phyloP scores from a whole-genome alignment of 805 yeast species.

The Torulaspora gathmanii region DNA sequence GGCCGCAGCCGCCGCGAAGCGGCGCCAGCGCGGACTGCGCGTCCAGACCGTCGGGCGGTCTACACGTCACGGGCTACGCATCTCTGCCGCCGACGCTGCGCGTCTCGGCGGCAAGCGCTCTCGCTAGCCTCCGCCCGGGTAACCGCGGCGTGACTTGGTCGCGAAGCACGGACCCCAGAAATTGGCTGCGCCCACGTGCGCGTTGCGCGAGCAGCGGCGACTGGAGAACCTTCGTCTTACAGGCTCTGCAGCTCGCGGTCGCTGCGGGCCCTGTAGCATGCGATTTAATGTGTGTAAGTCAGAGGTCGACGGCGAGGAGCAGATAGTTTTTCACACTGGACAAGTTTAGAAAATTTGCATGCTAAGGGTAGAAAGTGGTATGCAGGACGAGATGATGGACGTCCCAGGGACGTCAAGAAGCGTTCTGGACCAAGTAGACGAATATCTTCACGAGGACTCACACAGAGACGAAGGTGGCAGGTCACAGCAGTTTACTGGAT shows the following conservation, averaged over 20 bases:
- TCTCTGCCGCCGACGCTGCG: constrained; percentile 64
- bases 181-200: too few species aligned
- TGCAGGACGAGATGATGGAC: constrained; percentile 10
- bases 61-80: constrained; percentile 72
- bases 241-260: too few species aligned
- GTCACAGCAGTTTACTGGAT: too few species aligned
- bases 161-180: too few species aligned
- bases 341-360: too few species aligned
- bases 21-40: constrained; percentile 73
- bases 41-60: constrained; percentile 70
- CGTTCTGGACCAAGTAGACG: constrained; percentile 32
- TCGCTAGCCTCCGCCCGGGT: too few species aligned
- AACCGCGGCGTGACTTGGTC: not conserved
- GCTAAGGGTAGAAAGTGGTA: not conserved
- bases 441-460: constrained; percentile 14
- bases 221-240: too few species aligned
- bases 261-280: too few species aligned
- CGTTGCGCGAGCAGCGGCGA: too few species aligned
- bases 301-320: not conserved
- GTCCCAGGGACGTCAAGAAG: constrained; percentile 21
- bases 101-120: constrained; percentile 32
- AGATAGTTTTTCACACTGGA: too few species aligned
- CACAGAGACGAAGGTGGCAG: constrained; percentile 1
- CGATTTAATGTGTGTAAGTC: not conserved
- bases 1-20: constrained; percentile 38